Conservation (phyloP, 306 rosid genomes). For the Canavalia ensiformis region DNA sequence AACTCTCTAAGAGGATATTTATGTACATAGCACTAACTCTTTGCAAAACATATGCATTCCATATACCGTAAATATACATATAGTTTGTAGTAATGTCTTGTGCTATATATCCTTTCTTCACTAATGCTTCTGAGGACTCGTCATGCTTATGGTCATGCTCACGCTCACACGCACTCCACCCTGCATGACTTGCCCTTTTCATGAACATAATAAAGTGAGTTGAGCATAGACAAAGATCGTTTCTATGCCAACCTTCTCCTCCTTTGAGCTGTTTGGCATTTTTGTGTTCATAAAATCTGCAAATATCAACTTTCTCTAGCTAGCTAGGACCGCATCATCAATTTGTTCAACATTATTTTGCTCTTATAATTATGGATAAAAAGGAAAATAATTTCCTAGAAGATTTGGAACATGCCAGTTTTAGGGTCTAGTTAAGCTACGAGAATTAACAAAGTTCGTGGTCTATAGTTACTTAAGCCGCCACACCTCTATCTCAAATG, state of each 20-base stretch:
- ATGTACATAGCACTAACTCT: too few relatives aligned
- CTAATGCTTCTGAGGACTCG: conserved; percentile 62
- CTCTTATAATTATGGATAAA: background rate
- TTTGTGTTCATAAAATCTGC: background rate
- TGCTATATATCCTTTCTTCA: background rate
- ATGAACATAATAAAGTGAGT: conserved; percentile 52
- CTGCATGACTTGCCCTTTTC: conserved; percentile 83
- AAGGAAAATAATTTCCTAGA: background rate
- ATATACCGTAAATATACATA: too few relatives aligned
- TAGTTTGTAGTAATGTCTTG: too few relatives aligned
- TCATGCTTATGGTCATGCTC: conserved; percentile 46
- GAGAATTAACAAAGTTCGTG: background rate
- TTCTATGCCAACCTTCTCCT: conserved; percentile 23
- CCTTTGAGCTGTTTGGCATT: background rate
- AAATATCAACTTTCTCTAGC: background rate
- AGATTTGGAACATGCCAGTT: conserved; percentile 1
- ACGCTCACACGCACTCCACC: conserved; percentile 53
- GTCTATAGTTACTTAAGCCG: conserved; percentile 38
- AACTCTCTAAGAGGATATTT: too few relatives aligned
- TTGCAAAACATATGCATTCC: too few relatives aligned
- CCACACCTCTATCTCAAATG: conserved; percentile 31
- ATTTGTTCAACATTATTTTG: background rate
- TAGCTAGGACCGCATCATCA: conserved; percentile 23
- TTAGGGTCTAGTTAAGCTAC: background rate
- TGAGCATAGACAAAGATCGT: conserved; percentile 39